Evolutionary conservation across 2,329 filamentous ascomycete genomes (phyloP), one percentile per base, ranked within the genome.

Genomic region (Colletotrichum scovillei): DNA sequence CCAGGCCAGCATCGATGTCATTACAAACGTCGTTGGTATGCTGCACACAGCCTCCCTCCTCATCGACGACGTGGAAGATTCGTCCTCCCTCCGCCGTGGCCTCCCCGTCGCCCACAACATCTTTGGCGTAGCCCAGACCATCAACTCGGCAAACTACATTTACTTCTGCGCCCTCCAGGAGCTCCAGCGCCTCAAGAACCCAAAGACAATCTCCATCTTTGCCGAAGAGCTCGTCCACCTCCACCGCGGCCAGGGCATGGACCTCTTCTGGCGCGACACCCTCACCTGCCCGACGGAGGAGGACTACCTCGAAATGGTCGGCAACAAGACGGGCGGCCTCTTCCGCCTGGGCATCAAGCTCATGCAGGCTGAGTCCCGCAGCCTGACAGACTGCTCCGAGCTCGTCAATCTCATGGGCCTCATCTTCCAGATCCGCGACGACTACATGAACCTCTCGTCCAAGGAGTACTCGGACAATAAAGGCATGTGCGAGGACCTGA

Each of bases 301-400:
- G 76, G 94, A 97, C 83, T 97, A 97, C 83, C 89, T 97, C n/a
- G 93, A 97, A 81, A 97, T 97, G 95, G 94, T 97, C 12, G 91
- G 91, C 78, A 95, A 97, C 84, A 97, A 97, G 85, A 97, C 95
- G 0, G 95, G 94, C 65, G 95, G 95, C 0, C 87, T 98, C 1
- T 97, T 97, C 86, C 89, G 94, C 53, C 85, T 97, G 11, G 94
- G 93, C 53, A 92, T 97, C 80, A 95, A 95, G 84, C 88, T 97
- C 35, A 97, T 97, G 94, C 94, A 96, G 82, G 93, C 92, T 67
- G 93, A 95, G 83, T 89, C 88, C 30, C 78, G 79, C 35, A 80
- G 83, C 22, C 78, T 78, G n/a, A 81, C 88, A 32, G 93, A 96
- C 85, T 96, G 93, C 83, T 90, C 95, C 42, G 92, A 94, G 22